Evolutionary conservation across 2,329 filamentous ascomycete species (phyloP).

Genomic region (Exophiala spinifera): DNA sequence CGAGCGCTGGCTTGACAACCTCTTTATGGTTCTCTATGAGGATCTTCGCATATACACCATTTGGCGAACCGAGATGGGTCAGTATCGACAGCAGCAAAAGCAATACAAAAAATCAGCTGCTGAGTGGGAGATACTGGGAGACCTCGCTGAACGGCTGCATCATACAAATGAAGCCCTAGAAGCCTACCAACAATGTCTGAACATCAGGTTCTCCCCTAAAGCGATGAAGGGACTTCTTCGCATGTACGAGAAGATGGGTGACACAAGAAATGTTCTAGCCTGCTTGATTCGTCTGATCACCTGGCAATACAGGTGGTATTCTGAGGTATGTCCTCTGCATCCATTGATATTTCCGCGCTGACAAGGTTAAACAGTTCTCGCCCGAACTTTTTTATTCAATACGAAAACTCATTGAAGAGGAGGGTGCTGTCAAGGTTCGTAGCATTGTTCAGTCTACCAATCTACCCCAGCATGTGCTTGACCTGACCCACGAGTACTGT

Average conservation of each 20-base stretch:
- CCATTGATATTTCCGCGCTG: neutral
- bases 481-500: constrained; percentile 94
- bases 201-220: constrained; percentile 87
- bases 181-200: constrained; percentile 84
- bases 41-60: constrained; percentile 98
- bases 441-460: constrained; percentile 97
- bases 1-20: constrained; percentile 94
- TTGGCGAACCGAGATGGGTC: constrained; percentile 96
- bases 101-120: constrained; percentile 96
- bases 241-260: constrained; percentile 72
- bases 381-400: constrained; percentile 84
- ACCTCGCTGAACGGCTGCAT: constrained; percentile 87
- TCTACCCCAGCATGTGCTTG: constrained; percentile 85
- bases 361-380: constrained; percentile 63
- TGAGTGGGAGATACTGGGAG: constrained; percentile 96
- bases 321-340: constrained; percentile 60
- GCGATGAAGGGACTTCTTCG: constrained; percentile 81
- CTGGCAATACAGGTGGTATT: constrained; percentile 99
- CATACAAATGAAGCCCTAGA: constrained; percentile 89
- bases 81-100: constrained; percentile 88
- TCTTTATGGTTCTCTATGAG: constrained; percentile 99
- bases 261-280: constrained; percentile 75
- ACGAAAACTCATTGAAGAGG: constrained; percentile 90
- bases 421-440: constrained; percentile 93
- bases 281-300: constrained; percentile 89